These are phyloP conservation scores for Rhizoclosmatium globosum DNA, from an alignment of 192 early-diverging fungal genomes.

Conservation along the genomic window DNA sequence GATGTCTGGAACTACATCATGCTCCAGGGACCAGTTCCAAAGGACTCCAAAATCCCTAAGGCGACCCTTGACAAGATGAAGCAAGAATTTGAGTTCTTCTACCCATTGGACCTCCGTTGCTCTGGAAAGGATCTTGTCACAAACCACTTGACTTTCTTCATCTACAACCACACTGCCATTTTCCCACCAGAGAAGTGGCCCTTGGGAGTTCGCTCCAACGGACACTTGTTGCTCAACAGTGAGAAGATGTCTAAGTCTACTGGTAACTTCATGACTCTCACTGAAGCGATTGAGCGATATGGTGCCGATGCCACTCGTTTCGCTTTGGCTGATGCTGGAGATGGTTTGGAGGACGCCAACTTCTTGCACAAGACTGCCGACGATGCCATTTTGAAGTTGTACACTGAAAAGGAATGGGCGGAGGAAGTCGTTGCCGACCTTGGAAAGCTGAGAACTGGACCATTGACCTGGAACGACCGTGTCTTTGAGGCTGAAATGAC, in stretches of 20 bases:
- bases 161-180: conserved; percentile 96
- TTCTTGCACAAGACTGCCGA: conserved; percentile 96
- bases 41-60: conserved; percentile 64
- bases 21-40: conserved; percentile 68
- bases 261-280: conserved; percentile 92
- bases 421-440: conserved; percentile 70
- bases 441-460: conserved; percentile 60
- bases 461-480: conserved; percentile 80
- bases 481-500: conserved; percentile 95
- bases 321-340: conserved; percentile 96
- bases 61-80: conserved; percentile 79
- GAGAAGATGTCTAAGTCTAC: conserved; percentile 99
- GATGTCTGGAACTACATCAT: conserved; percentile 94
- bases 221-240: conserved; percentile 92
- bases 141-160: conserved; percentile 97
- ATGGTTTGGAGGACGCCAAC: conserved; percentile 97
- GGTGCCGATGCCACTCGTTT: conserved; percentile 97
- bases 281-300: conserved; percentile 81
- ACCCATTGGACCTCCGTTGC: conserved; percentile 94
- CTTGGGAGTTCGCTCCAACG: conserved; percentile 84
- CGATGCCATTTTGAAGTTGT: conserved; percentile 91
- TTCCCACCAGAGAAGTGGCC: conserved; percentile 96
- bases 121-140: conserved; percentile 97
- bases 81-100: conserved; percentile 97
- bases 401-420: conserved; percentile 90